A percentile compares a stretch with the other conserved stretches of the same genome.
phyloP scores from a whole-genome alignment of 306 rosid genomes.

The Quercus ilex region DNA sequence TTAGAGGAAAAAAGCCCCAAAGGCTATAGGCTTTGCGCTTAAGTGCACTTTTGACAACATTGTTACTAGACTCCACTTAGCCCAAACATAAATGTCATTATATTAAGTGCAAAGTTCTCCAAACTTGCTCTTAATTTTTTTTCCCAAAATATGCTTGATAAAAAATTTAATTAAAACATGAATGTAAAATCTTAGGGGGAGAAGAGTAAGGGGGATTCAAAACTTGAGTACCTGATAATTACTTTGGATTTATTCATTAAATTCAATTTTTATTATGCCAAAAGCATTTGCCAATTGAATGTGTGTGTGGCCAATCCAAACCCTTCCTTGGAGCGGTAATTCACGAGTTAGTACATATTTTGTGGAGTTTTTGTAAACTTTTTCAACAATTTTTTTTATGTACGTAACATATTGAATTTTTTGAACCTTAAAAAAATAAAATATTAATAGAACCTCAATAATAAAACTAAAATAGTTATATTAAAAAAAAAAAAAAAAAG shows the following conservation, averaged over 20 bases:
- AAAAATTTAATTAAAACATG: background rate
- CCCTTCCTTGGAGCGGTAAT: background rate
- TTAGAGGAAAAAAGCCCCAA: too few relatives aligned
- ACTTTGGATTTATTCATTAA: background rate
- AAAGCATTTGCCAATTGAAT: background rate
- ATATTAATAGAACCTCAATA: background rate
- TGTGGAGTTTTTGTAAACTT: background rate
- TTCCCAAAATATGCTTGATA: conserved; percentile 7
- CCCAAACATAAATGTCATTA: background rate
- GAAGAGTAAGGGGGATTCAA: background rate
- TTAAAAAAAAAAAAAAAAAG: too few relatives aligned
- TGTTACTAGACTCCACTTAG: too few relatives aligned
- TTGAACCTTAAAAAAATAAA: background rate
- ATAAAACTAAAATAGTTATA: background rate
- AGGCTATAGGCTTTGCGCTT: too few relatives aligned
- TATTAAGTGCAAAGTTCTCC: background rate
- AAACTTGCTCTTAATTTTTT: background rate
- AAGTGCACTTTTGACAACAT: too few relatives aligned
- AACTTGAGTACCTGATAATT: background rate
- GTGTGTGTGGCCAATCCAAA: background rate
- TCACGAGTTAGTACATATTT: background rate
- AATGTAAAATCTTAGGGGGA: background rate
- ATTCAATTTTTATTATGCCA: background rate
- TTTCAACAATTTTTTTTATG: background rate
- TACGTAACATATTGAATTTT: background rate